Conservation (phyloP, 2,329 filamentous ascomycete species). For the Beauveria rudraprayagi region DNA sequence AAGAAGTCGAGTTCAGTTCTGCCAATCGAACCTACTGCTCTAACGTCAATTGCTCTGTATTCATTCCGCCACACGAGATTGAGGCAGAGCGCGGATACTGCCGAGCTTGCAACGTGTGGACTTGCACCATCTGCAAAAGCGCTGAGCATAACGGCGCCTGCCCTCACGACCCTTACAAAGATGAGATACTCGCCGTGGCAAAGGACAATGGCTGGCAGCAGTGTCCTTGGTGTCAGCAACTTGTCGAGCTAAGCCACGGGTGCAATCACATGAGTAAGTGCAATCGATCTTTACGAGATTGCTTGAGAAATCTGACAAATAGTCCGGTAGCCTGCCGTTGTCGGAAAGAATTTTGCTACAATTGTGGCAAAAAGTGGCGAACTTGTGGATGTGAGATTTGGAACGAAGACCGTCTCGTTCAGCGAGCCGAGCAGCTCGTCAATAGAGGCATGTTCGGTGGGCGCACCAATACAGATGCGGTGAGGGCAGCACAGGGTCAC, state of each 20-base stretch:
- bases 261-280: slow-evolving; percentile 49
- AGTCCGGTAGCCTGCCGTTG: slow-evolving; percentile 32
- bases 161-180: slow-evolving; percentile 30
- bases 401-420: slow-evolving; percentile 21
- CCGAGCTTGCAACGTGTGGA: too few species aligned
- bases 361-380: slow-evolving; percentile 34
- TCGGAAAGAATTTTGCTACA: slow-evolving; percentile 36
- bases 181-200: slow-evolving; percentile 32
- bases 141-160: slow-evolving; percentile 22
- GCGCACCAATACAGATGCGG: background rate
- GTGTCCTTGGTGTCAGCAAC: slow-evolving; percentile 32
- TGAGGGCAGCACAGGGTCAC: background rate
- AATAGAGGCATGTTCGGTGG: background rate
- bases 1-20: background rate
- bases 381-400: slow-evolving; percentile 27
- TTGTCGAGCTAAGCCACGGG: slow-evolving; percentile 41
- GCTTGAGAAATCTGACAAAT: background rate
- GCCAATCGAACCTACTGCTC: background rate
- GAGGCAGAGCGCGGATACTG: background rate
- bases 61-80: background rate
- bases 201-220: slow-evolving; percentile 38
- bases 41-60: background rate
- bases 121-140: background rate
- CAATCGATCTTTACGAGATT: too few species aligned
- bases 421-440: background rate